phyloP scores from a whole-genome alignment of 257 asterid genomes.

The Solanum arcanum region DNA sequence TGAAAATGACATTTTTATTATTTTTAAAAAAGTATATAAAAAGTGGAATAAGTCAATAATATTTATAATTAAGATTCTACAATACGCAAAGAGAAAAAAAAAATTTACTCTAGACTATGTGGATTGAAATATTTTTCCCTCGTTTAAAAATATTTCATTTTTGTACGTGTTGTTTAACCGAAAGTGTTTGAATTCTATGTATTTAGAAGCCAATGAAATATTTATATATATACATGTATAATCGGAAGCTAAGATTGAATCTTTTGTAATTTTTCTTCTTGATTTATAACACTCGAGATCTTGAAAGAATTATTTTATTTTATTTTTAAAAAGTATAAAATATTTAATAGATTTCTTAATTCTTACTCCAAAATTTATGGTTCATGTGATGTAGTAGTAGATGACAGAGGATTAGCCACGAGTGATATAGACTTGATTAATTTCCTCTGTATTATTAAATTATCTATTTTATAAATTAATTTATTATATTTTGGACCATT shows the following conservation, averaged over 20 bases:
- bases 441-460: not conserved
- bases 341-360: not conserved
- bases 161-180: not conserved
- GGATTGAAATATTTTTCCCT: too few relatives aligned
- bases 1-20: not conserved
- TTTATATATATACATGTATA: not conserved
- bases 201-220: not conserved
- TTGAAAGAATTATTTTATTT: too few relatives aligned
- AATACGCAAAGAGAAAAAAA: not conserved
- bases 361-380: not conserved
- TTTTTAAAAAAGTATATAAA: not conserved
- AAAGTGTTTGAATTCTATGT: not conserved
- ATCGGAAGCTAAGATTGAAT: too few relatives aligned
- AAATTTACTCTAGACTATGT: not conserved
- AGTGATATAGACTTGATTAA: not conserved
- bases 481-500: not conserved
- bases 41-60: not conserved
- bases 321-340: too few relatives aligned
- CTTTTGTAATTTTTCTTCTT: too few relatives aligned
- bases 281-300: too few relatives aligned
- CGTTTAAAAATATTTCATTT: too few relatives aligned
- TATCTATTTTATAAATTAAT: not conserved
- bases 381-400: not conserved
- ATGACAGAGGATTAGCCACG: not conserved
- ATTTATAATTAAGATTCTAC: not conserved